Conservation (phyloP, 495 filamentous ascomycete species). For the Barbatosphaeria neglecta region DNA sequence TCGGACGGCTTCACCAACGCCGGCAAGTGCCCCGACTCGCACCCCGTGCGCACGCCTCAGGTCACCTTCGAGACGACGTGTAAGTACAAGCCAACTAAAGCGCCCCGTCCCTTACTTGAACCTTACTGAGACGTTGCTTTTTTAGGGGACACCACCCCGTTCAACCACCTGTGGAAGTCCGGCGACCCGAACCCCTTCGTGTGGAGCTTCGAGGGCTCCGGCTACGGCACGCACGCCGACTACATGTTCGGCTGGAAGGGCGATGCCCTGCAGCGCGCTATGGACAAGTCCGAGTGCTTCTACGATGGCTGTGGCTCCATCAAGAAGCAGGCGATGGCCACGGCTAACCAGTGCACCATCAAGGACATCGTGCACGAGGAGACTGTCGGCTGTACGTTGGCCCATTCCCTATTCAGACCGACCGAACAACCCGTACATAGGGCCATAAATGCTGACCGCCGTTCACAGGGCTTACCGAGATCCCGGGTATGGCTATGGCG, state of each 20-base stretch:
- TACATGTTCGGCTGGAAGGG: conserved; percentile 40
- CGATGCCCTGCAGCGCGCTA: conserved; percentile 31
- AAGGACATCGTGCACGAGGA: conserved; percentile 30
- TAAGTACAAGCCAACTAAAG: no score
- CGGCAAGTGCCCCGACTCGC: conserved; percentile 24
- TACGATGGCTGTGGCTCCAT: conserved; percentile 36
- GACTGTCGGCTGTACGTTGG: conserved; percentile 38
- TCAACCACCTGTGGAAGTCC: conserved; percentile 29
- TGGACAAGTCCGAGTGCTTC: conserved; percentile 35
- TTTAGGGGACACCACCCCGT: conserved; percentile 30
- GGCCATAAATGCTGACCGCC: not conserved
- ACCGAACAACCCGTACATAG: not conserved
- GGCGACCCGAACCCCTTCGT: conserved; percentile 28
- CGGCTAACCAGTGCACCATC: conserved; percentile 33
- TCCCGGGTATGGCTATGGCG: conserved; percentile 17
- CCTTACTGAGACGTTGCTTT: no score
- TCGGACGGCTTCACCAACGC: conserved; percentile 18
- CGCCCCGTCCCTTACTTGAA: no score
- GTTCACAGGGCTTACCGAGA: not conserved
- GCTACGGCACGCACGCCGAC: conserved; percentile 35
- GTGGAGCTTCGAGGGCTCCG: conserved; percentile 30
- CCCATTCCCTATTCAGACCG: no score
- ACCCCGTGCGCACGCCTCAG: conserved; percentile 25
- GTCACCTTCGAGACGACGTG: conserved; percentile 27
- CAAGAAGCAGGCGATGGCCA: conserved; percentile 30